Percentiles rank a stretch among this genome's conserved stretches.
phyloP scores from a whole-genome alignment of 2,329 filamentous ascomycete species.

The Karstenula rhodostoma region DNA sequence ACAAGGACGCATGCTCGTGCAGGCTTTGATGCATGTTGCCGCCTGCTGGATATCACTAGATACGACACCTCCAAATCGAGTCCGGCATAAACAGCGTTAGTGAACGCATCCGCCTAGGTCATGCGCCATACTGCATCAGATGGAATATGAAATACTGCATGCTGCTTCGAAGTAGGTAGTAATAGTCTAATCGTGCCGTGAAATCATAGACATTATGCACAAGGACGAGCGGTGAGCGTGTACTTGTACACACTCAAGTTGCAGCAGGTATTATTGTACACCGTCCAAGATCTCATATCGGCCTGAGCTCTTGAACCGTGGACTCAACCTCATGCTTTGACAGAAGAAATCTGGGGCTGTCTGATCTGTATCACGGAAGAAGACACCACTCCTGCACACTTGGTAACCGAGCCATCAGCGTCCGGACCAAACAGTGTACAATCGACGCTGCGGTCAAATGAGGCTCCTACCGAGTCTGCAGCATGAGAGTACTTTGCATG shows the following conservation, averaged over 20 bases:
- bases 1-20: neutral
- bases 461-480: neutral
- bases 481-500: neutral
- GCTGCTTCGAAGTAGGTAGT: too few relatives aligned
- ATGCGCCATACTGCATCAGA: neutral
- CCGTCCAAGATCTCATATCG: neutral
- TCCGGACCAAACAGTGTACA: neutral
- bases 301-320: neutral
- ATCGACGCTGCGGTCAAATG: neutral
- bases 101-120: neutral
- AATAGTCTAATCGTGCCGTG: neutral
- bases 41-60: too few relatives aligned
- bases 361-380: neutral
- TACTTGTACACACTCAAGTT: neutral
- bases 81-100: neutral
- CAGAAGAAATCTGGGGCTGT: neutral
- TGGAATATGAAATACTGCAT: neutral
- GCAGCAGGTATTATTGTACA: neutral
- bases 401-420: neutral
- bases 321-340: neutral
- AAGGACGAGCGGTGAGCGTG: neutral
- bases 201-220: neutral
- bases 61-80: neutral
- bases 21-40: neutral
- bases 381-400: too few relatives aligned